Percentiles rank a stretch among this genome's conserved stretches.
Evolutionary conservation across 352 stramenopile genomes (phyloP).

Genomic region (Globisporangium okanoganense): DNA sequence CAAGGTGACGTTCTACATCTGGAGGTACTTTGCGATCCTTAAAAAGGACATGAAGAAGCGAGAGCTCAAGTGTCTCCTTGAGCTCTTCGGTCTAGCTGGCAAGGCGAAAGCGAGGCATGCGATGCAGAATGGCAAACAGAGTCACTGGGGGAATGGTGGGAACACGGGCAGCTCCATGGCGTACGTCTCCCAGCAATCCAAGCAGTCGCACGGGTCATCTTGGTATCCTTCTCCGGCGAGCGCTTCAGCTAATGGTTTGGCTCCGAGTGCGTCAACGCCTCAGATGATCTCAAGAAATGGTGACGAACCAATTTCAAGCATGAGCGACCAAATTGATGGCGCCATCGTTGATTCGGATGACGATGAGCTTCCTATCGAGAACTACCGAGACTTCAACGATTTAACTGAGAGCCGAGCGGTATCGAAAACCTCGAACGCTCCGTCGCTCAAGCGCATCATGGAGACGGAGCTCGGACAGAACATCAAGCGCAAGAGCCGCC

Average conservation of each 20-base stretch:
- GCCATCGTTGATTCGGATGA: constrained; percentile 2
- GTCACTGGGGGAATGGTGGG: background rate
- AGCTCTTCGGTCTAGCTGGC: constrained; percentile 18
- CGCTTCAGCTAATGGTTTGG: background rate
- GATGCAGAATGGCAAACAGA: constrained; percentile 8
- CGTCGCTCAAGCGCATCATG: constrained; percentile 51
- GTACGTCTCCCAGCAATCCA: background rate
- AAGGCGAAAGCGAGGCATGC: constrained; percentile 17
- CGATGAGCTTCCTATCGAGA: background rate
- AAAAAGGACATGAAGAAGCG: constrained; percentile 42
- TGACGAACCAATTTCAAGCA: background rate
- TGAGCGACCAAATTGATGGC: background rate
- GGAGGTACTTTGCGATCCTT: constrained; percentile 61
- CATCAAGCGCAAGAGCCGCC: constrained; percentile 55
- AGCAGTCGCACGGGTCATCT: background rate
- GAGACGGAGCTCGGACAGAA: constrained; percentile 46
- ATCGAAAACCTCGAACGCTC: constrained; percentile 1
- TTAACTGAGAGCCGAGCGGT: background rate
- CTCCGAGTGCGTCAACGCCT: constrained; percentile 2
- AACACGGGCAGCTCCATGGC: constrained; percentile 3
- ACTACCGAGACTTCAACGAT: background rate
- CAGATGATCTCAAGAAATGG: background rate
- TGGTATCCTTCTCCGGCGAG: constrained; percentile 5
- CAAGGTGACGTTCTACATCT: constrained; percentile 42
- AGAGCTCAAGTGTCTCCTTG: constrained; percentile 32